phyloP scores from a whole-genome alignment of 768 basidiomycete species.

The Pilatotrama ljubarskyi region DNA sequence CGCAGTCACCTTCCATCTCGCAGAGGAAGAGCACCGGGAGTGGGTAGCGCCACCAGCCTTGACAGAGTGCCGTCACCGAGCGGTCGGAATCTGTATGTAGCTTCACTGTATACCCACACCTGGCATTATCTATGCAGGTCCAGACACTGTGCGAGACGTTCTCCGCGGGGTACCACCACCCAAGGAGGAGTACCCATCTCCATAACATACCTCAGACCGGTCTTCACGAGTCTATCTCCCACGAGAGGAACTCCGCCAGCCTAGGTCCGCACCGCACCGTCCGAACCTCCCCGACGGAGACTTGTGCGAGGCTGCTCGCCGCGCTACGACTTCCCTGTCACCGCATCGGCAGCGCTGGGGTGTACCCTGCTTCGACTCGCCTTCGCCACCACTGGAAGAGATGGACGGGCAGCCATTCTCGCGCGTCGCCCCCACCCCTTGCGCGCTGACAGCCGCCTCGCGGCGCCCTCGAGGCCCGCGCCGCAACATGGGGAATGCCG shows the following conservation, averaged over 20 bases:
- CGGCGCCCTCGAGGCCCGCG: constrained; percentile 9
- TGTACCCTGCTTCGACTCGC: not conserved
- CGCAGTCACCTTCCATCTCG: constrained; percentile 53
- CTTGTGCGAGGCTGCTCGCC: not conserved
- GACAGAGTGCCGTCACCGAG: constrained; percentile 5
- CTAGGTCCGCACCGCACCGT: not conserved
- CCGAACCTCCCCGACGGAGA: not conserved
- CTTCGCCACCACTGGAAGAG: not conserved
- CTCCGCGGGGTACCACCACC: constrained; percentile 9
- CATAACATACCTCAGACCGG: constrained; percentile 1
- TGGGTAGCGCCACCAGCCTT: constrained; percentile 1
- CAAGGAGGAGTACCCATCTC: not conserved
- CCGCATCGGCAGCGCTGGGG: constrained; percentile 6
- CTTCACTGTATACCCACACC: constrained; percentile 16
- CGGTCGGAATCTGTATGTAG: constrained; percentile 13
- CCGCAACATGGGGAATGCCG: constrained; percentile 1
- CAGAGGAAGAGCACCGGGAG: constrained; percentile 25
- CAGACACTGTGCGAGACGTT: not conserved
- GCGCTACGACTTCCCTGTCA: not conserved
- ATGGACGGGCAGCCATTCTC: not conserved
- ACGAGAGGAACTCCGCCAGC: constrained; percentile 4
- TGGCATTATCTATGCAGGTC: not conserved
- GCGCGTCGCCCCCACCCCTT: not conserved
- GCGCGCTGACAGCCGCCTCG: constrained; percentile 2
- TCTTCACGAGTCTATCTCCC: constrained; percentile 1